phyloP scores from a whole-genome alignment of 1,284 basidiomycete genomes.

The Ceratobasidium sp. region DNA sequence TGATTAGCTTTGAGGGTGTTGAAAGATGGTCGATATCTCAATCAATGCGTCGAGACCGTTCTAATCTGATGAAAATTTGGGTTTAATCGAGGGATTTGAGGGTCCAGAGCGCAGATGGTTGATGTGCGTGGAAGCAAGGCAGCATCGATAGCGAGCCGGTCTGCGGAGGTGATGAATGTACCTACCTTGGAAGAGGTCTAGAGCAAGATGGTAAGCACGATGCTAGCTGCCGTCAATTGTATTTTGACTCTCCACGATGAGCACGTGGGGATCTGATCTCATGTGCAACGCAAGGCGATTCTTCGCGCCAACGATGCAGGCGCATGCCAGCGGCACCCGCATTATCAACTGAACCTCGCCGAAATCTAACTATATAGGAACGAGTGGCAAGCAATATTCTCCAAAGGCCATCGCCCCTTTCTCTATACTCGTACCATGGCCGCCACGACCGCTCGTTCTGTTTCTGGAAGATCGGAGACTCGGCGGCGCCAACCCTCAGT shows the following conservation, averaged over 20 bases:
- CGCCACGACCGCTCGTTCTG: conserved; percentile 20
- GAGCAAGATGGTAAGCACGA: conserved; percentile 11
- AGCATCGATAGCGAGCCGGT: conserved; percentile 29
- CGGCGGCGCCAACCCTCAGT: conserved; percentile 30
- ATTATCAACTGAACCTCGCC: conserved; percentile 5
- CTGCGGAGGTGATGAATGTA: conserved; percentile 18
- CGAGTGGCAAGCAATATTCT: not conserved
- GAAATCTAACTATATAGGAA: conserved; percentile 19
- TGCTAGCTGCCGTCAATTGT: not conserved
- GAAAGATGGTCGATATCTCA: conserved; percentile 5
- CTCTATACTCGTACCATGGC: conserved; percentile 18
- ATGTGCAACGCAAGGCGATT: conserved; percentile 28
- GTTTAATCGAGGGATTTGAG: conserved; percentile 27
- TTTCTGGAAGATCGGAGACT: conserved; percentile 31
- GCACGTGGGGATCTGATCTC: conserved; percentile 45
- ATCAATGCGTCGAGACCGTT: conserved; percentile 25
- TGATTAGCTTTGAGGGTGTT: conserved; percentile 28
- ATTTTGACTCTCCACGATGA: conserved; percentile 14
- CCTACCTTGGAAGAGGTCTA: conserved; percentile 15
- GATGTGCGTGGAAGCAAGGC: conserved; percentile 26
- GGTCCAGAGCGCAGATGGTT: conserved; percentile 12
- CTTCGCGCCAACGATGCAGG: conserved; percentile 12
- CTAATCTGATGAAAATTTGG: conserved; percentile 32
- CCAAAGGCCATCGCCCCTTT: not conserved
- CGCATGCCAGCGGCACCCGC: conserved; percentile 20